Percentiles rank a stretch among this genome's conserved stretches.
Evolutionary conservation across 1,284 basidiomycete species (phyloP).

Genomic region (Trichosporon sp.): DNA sequence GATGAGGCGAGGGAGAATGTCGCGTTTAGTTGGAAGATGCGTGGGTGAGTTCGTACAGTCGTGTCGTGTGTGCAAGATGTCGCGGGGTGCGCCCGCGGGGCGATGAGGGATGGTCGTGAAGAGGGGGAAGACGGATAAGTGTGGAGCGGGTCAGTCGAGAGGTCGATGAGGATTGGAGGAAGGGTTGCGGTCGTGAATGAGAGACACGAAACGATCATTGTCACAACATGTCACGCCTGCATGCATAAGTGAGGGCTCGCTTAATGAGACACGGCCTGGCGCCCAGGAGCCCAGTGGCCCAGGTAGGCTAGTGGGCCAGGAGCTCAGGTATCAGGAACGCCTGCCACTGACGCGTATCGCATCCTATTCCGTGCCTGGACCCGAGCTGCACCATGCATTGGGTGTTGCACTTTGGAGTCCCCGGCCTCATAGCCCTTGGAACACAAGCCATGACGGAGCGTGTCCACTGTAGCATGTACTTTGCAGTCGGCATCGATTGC

Average conservation of each 20-base stretch:
- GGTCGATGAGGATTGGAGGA: background rate
- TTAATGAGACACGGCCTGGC: background rate
- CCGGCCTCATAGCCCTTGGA: no score
- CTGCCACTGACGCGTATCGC: background rate
- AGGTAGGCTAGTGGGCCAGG: no score
- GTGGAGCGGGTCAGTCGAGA: background rate
- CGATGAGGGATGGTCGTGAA: background rate
- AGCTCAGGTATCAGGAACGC: background rate
- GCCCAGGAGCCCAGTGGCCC: no score
- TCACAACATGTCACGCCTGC: constrained; percentile 14
- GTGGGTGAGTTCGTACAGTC: background rate
- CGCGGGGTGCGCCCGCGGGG: background rate
- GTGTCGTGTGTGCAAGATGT: background rate
- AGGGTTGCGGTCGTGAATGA: background rate
- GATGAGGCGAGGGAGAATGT: background rate
- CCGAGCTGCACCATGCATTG: background rate
- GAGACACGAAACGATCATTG: constrained; percentile 17
- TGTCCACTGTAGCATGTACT: no score
- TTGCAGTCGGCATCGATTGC: background rate
- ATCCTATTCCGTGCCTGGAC: background rate
- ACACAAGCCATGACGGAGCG: no score
- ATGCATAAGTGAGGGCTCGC: background rate
- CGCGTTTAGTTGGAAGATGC: background rate
- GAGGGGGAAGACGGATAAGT: background rate
- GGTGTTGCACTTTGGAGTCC: background rate